These are phyloP conservation scores for Eremothecium sinecaudum DNA, from an alignment of 1,139 yeast genomes.

Conservation along the genomic window DNA sequence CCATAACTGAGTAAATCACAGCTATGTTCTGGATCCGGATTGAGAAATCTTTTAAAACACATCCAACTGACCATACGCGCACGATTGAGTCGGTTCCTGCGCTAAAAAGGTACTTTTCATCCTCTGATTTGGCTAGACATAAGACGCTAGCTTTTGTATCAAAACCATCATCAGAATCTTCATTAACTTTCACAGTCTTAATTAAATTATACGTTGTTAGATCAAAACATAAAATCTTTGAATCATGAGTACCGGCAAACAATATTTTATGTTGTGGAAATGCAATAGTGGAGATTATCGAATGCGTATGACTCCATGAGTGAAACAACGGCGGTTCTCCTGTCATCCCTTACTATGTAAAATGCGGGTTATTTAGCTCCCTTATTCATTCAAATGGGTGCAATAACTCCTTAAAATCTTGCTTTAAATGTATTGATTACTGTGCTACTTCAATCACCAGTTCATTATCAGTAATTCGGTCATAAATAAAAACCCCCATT, in stretches of 20 bases:
- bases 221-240: conserved; percentile 68
- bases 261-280: conserved; percentile 50
- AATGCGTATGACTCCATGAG: conserved; percentile 64
- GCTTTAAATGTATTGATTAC: no score
- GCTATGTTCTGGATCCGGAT: conserved; percentile 38
- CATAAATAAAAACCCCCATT: no score
- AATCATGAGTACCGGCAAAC: conserved; percentile 91
- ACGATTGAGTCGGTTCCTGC: conserved; percentile 89
- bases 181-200: conserved; percentile 22
- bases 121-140: conserved; percentile 49
- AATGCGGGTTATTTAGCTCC: no score
- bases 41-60: conserved; percentile 13
- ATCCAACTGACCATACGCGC: conserved; percentile 63
- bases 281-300: conserved; percentile 70
- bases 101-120: conserved; percentile 59
- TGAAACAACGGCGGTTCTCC: conserved; percentile 40
- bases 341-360: no score
- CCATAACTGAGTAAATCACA: conserved; percentile 73
- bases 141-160: conserved; percentile 64
- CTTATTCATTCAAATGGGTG: no score
- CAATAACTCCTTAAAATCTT: no score
- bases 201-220: conserved; percentile 47
- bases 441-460: no score
- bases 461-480: no score
- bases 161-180: conserved; percentile 14